Evolutionary conservation across 2,329 filamentous ascomycete genomes (phyloP).

Genomic region (Pseudogymnoascus destructans): DNA sequence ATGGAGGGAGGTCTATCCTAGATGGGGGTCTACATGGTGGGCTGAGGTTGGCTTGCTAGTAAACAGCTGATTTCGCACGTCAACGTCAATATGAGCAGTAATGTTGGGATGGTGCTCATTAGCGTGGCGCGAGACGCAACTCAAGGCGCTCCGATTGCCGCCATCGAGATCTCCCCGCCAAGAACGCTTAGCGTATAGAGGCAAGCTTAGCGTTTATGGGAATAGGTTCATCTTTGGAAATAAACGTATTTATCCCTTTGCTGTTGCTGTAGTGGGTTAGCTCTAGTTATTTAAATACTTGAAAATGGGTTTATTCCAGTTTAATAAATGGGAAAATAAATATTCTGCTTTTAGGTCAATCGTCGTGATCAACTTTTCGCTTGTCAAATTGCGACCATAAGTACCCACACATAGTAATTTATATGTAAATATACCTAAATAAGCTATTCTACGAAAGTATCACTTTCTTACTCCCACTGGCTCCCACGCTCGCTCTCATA

Average conservation of each 20-base stretch:
- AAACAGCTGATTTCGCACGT: neutral
- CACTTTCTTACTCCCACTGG: no score
- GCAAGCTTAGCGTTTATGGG: neutral
- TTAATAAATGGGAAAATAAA: neutral
- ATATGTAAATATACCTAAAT: no score
- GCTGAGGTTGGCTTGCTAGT: neutral
- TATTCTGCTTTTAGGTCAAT: no score
- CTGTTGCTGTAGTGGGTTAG: neutral
- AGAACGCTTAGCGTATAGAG: neutral
- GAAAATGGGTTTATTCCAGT: neutral
- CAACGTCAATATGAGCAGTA: conserved; percentile 1
- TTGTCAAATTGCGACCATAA: no score
- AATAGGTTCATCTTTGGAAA: neutral
- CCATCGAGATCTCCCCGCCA: neutral
- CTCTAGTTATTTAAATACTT: neutral
- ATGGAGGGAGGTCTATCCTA: neutral
- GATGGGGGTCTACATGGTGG: neutral
- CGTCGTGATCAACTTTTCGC: no score
- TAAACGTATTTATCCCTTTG: neutral
- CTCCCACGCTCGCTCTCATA: no score
- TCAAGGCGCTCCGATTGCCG: neutral
- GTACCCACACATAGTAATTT: no score
- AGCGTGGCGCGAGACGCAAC: neutral
- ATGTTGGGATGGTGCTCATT: neutral
- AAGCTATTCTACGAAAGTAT: no score